phyloP scores from a whole-genome alignment of 441 rosid genomes.

The Mallotus japonicus region DNA sequence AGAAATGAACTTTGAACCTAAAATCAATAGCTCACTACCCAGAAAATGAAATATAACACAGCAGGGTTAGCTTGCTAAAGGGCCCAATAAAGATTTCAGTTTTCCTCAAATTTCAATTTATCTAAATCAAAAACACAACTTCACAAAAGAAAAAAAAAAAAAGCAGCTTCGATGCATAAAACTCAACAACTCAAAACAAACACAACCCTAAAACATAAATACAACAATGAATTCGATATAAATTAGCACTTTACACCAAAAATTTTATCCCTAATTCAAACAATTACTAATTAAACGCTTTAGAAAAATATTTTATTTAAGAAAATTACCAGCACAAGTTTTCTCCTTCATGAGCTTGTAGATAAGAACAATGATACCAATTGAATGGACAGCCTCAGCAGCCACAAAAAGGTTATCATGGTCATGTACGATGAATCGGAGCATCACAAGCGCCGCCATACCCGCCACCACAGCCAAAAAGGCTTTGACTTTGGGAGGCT shows the following conservation, averaged over 20 bases:
- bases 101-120: not conserved
- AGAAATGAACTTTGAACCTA: not conserved
- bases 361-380: slow-evolving; percentile 89
- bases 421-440: slow-evolving; percentile 89
- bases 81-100: not conserved
- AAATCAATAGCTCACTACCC: no score
- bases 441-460: slow-evolving; percentile 79
- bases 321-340: slow-evolving; percentile 78
- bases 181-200: no score
- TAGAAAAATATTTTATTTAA: not conserved
- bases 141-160: not conserved
- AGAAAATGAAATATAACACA: no score
- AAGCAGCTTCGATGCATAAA: not conserved
- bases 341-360: slow-evolving; percentile 95
- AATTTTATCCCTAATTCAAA: slow-evolving; percentile 2
- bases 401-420: slow-evolving; percentile 98
- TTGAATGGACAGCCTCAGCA: slow-evolving; percentile 94
- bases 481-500: slow-evolving; percentile 96
- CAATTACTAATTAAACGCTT: not conserved
- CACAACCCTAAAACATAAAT: not conserved
- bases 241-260: not conserved
- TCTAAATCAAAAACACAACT: not conserved
- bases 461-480: slow-evolving; percentile 91
- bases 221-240: not conserved
- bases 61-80: not conserved